Evolutionary conservation across 305 asterid species (phyloP).

Genomic region (Ajuga reptans): DNA sequence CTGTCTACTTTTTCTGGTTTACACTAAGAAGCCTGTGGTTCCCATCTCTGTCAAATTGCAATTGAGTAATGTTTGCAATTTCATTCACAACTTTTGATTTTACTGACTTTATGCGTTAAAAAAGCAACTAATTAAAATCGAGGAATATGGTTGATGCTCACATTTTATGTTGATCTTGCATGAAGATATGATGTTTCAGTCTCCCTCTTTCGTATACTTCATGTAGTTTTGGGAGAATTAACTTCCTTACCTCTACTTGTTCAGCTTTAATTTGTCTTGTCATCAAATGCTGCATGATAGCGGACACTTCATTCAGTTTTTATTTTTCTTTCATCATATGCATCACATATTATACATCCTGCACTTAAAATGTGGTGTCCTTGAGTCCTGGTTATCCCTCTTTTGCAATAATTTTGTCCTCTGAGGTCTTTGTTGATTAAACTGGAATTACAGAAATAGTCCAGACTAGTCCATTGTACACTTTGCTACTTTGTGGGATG

Average conservation of each 20-base stretch:
- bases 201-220: background rate
- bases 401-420: background rate
- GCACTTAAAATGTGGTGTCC: too few species aligned
- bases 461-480: too few species aligned
- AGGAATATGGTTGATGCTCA: background rate
- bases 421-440: background rate
- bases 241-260: background rate
- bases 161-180: constrained; percentile 8
- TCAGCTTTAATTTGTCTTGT: too few species aligned
- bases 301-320: too few species aligned
- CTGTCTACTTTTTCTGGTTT: background rate
- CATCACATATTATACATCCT: background rate
- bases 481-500: too few species aligned
- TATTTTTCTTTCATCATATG: background rate
- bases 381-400: background rate
- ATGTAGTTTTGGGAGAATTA: background rate
- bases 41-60: constrained; percentile 2
- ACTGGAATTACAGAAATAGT: too few species aligned
- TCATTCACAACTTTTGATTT: background rate
- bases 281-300: too few species aligned
- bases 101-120: background rate
- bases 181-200: background rate
- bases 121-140: background rate
- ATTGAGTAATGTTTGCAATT: background rate
- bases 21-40: constrained; percentile 17